Base-by-base conservation (phyloP, 108 stramenopile genomes). In the Parietichytrium sp. region DNA sequence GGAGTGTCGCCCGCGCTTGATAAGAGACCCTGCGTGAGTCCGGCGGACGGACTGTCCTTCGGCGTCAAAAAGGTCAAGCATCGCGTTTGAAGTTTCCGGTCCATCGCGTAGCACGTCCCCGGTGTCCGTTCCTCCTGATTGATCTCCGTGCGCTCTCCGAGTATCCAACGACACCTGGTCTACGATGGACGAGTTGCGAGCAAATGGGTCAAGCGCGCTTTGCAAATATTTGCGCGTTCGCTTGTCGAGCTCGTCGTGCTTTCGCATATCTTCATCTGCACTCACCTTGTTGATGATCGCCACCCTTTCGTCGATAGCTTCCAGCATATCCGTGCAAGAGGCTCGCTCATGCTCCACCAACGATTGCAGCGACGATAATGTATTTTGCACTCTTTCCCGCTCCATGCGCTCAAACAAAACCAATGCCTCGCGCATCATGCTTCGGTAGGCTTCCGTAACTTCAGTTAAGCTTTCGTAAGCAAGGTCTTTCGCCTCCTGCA, bases 181-280 rank as follows among this genome's bases (percentile, higher is more conserved):
- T 6, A n/a, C 61, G 38, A 72, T 72, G n/a, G 61, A 72, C 10
- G 61, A 42, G 61, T 72, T 33, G 6, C 61, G 61, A n/a, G 61
- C 36, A 38, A 72, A 27, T 13, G 36, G 61, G 20, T 72, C 61
- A 12, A 72, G 33, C 20, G 61, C 61, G 45, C 45, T 42, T 13
- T 72, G 38, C 0, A 72, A 42, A 25, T 72, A 72, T 10, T 42
- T 33, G 23, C 45, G 36, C 16, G 61, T 72, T 33, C 61, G 61
- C 20, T 72, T 42, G 42, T 72, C 61, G 16, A 72, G 42, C 6
- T 72, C 61, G 38, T 72, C 45, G 61, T 72, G 61, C 33, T 38
- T 31, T 6, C 61, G 61, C 33, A 72, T 10, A 27, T 72, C 61
- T 45, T 72, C 61, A n/a, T 72, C 38, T 1, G 61, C 38, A 25